Evolutionary conservation across 148 eudicot species (phyloP).

Genomic region (Rhododendron ferrugineum): DNA sequence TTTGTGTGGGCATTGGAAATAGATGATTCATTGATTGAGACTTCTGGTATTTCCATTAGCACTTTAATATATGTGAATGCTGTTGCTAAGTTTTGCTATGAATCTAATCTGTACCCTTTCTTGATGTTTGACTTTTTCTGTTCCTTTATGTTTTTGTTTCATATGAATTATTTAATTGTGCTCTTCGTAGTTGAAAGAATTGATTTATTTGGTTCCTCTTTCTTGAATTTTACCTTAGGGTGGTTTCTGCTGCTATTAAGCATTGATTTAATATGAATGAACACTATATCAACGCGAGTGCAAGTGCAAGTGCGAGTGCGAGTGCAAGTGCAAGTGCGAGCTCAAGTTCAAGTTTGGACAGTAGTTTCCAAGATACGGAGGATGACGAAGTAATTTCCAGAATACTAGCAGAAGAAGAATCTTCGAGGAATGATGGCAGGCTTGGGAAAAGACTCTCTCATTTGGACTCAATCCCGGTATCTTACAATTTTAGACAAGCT

Average conservation of each 20-base stretch:
- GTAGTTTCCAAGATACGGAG: conserved; percentile 53
- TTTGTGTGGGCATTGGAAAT: not conserved
- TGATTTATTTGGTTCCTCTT: not conserved
- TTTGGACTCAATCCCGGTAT: conserved; percentile 73
- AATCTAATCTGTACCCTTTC: not conserved
- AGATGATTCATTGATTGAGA: not conserved
- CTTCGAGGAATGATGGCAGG: conserved; percentile 22
- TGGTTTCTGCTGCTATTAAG: not conserved
- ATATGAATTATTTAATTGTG: not conserved
- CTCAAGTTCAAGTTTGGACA: conserved; percentile 57
- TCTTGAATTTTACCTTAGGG: not conserved
- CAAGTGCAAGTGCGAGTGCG: conserved; percentile 53
- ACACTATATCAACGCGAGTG: conserved; percentile 33
- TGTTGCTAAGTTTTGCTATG: not conserved
- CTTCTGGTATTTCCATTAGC: not conserved
- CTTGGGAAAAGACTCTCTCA: conserved; percentile 68
- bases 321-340: conserved; percentile 37
- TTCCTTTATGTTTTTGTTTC: not conserved
- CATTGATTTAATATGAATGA: conserved; percentile 28
- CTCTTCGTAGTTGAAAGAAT: not conserved
- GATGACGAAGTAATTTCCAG: conserved; percentile 64
- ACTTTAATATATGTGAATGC: no score
- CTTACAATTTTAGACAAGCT: not conserved
- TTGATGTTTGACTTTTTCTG: not conserved
- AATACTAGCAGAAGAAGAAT: conserved; percentile 49